Evolutionary conservation across 192 early-diverging fungal species (phyloP), one percentile per base, ranked within the genome.

Genomic region (Backusella macrospora): DNA sequence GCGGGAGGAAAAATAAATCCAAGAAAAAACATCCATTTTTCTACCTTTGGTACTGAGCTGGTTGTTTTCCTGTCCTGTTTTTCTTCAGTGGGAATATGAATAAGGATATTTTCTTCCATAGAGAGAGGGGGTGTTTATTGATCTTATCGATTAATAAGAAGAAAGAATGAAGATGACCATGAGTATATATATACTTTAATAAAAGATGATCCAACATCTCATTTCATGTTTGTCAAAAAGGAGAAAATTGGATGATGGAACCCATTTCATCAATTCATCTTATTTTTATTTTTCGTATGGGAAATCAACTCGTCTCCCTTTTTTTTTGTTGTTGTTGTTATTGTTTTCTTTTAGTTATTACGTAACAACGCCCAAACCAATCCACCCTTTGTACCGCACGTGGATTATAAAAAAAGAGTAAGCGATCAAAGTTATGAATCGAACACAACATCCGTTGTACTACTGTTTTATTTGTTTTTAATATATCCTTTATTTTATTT

Each of bases 1-100:
- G 65, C 47, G 1, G 49, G 16, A 43, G 78, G 78, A 38, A 70
- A 72, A 7, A 79, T 29, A 62, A 79, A 79, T 3, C 78, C 78
- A 0, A 72, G 21, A 40, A 67, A 75, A 46, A 79, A 79, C 15
- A 79, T 16, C 43, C 49, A 73, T 26, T 68, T 70, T 49, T 76
- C 75, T 6, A 75, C 38, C 29, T 34, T 34, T 34, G 29, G 29
- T 34, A 34, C 2, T 34, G 29, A 34, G 2, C 1, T 44, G 16
- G 39, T 42, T 45, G 6, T 12, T 63, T 21, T 43, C 29, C 29
- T 62, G 23, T 42, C 38, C 16, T 66, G 37, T 9, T 40, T 18
- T 3, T 40, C 9, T 5, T 66, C 65, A 23, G 18, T 52, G 1
- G 39, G 10, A 16, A 66, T 66, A 66, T 66, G 13, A 26, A 59